Base-by-base conservation (phyloP, 2,329 filamentous ascomycete species). In the Pseudovirgaria hyperparasitica region DNA sequence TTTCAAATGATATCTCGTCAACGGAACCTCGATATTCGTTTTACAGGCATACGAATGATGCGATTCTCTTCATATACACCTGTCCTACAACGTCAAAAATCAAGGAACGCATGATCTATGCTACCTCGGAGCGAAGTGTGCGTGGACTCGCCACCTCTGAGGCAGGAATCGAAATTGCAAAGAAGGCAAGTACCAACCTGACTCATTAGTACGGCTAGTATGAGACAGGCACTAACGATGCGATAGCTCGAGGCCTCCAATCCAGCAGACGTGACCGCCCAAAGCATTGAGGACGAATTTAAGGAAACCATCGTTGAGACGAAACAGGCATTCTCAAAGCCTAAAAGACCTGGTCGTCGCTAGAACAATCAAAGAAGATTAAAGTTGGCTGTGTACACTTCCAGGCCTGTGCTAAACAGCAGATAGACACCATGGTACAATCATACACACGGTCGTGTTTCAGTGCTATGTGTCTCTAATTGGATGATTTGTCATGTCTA, bases 51-150 rank as follows among this genome's bases (percentile, higher is more conserved):
- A 59, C 54, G 9, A n/a, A n/a, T n/a, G 67, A 77, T 44, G 65
- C 66, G 22, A 60, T 87, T 25, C 62, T 87, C 5, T 90, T 90
- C 59, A 73, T 90, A 48, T 87, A 85, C 57, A 87, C 81, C 5
- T 85, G 80, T 50, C 82, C 82, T 1, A 60, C 69, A 0, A 68
- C 62, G 16, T 72, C 66, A 27, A 81, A 75, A 55, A 80, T 90
- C 59, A 86, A 82, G 59, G 77, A 80, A 55, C 67, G 81, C 37
- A 92, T 92, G 82, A 55, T 90, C 45, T 90, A 90, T 50, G 80
- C 82, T 14, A 70, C 67, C 28, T 67, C 63, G 32, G 62, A 70
- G 40, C 57, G 58, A 16, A 60, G 61, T 14, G 77, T 82, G 3
- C 60, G 85, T 16, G 55, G 61, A n/a, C 51, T 76, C 18, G 81